These are phyloP conservation scores for Sporisorium sorghi DNA, from an alignment of 1,284 basidiomycete genomes.

Conservation along the genomic window DNA sequence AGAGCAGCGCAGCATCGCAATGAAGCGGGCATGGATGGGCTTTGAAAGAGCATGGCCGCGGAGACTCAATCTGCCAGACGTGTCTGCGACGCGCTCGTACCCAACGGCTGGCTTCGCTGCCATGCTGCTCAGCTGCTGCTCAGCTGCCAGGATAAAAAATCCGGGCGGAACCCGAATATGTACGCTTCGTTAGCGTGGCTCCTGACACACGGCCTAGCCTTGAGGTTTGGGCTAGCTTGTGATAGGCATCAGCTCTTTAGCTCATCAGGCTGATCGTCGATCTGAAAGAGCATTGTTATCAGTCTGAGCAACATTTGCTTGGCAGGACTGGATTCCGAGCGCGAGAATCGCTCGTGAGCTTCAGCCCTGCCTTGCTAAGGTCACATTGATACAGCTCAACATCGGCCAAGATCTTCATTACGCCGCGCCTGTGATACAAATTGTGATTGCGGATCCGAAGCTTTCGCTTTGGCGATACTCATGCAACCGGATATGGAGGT, in stretches of 20 bases:
- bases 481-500: neutral
- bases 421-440: neutral
- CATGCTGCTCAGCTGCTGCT: neutral
- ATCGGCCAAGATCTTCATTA: too few relatives aligned
- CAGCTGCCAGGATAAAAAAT: slow-evolving; percentile 1
- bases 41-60: slow-evolving; percentile 1
- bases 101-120: neutral
- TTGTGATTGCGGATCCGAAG: neutral
- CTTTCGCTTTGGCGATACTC: too few relatives aligned
- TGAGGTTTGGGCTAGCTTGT: too few relatives aligned
- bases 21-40: neutral
- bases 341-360: neutral
- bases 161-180: slow-evolving; percentile 3
- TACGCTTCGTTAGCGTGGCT: too few relatives aligned
- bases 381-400: neutral
- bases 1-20: neutral
- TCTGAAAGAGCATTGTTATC: too few relatives aligned
- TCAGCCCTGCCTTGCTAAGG: neutral
- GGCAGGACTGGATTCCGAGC: neutral
- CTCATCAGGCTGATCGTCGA: too few relatives aligned
- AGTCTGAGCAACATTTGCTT: neutral
- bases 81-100: slow-evolving; percentile 2
- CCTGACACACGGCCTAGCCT: too few relatives aligned
- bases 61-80: slow-evolving; percentile 1
- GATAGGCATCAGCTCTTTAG: too few relatives aligned